phyloP scores from a whole-genome alignment of 2,329 filamentous ascomycete genomes.

The Westerdykella aurantiaca region DNA sequence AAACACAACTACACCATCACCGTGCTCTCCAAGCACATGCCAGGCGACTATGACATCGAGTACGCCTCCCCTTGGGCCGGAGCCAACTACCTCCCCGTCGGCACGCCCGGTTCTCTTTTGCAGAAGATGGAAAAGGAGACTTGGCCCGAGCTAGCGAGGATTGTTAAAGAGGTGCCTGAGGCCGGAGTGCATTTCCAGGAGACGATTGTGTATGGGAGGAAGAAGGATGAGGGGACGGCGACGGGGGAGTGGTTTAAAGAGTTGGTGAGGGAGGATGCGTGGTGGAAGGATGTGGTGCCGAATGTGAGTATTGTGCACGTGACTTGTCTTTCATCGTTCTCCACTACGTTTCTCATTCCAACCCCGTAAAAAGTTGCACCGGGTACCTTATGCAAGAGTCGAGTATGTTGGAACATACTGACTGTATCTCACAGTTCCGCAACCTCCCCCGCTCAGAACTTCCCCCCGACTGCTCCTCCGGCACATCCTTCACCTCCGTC shows the following conservation, averaged over 20 bases:
- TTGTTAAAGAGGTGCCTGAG: conserved; percentile 60
- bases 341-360: background rate
- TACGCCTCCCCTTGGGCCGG: conserved; percentile 87
- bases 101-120: conserved; percentile 36
- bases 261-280: conserved; percentile 61
- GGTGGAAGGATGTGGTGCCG: conserved; percentile 66
- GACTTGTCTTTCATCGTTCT: conserved; percentile 3
- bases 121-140: conserved; percentile 41
- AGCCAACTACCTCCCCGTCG: conserved; percentile 65
- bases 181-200: conserved; percentile 73
- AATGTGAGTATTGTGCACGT: conserved; percentile 48
- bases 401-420: background rate
- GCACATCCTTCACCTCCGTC: conserved; percentile 71
- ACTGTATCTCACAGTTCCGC: conserved; percentile 48
- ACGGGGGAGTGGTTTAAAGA: conserved; percentile 59
- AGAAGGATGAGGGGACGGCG: conserved; percentile 55
- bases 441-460: conserved; percentile 53
- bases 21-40: conserved; percentile 80
- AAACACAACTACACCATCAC: conserved; percentile 53
- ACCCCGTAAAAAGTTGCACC: too few species aligned
- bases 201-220: conserved; percentile 54
- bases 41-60: conserved; percentile 85
- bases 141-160: conserved; percentile 41
- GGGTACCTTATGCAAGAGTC: too few species aligned
- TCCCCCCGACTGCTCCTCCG: conserved; percentile 61